phyloP scores from a whole-genome alignment of 148 eudicot species.

The Limonium bicolor region DNA sequence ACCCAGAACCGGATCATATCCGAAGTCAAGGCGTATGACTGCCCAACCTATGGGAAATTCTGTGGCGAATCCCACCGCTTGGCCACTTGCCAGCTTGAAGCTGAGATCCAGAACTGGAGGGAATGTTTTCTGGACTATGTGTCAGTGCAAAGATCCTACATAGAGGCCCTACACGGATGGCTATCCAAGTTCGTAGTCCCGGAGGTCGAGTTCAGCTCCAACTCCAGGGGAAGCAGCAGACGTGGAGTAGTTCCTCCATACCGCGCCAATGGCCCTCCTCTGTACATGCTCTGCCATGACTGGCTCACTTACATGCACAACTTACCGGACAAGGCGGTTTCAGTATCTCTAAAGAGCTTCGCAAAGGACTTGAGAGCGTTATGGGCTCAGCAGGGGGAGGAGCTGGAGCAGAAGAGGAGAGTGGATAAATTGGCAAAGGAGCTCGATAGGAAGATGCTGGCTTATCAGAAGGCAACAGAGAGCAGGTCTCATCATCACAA shows the following conservation, averaged over 20 bases:
- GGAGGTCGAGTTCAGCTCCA: slow-evolving; percentile 58
- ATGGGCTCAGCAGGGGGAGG: slow-evolving; percentile 79
- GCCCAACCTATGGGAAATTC: slow-evolving; percentile 77
- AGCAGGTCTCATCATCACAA: slow-evolving; percentile 21
- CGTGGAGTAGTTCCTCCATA: slow-evolving; percentile 21
- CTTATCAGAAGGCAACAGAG: slow-evolving; percentile 67
- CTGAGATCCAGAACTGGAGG: slow-evolving; percentile 79
- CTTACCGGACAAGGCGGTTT: slow-evolving; percentile 65
- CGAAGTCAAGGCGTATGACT: slow-evolving; percentile 65
- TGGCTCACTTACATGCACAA: slow-evolving; percentile 58
- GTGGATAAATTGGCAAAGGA: slow-evolving; percentile 68
- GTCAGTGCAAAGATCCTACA: slow-evolving; percentile 53
- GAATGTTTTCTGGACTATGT: slow-evolving; percentile 57
- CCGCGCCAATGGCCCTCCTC: slow-evolving; percentile 51
- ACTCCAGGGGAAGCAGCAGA: slow-evolving; percentile 24
- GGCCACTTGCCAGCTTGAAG: slow-evolving; percentile 78
- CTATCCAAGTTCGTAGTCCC: slow-evolving; percentile 72
- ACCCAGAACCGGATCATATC: slow-evolving; percentile 73
- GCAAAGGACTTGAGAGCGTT: slow-evolving; percentile 55
- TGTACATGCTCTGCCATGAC: slow-evolving; percentile 48
- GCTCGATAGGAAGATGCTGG: slow-evolving; percentile 47
- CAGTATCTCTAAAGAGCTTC: slow-evolving; percentile 55
- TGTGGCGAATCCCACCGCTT: slow-evolving; percentile 66
- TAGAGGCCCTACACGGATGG: slow-evolving; percentile 76
- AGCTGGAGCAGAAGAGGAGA: slow-evolving; percentile 74